Percentiles rank a stretch among this genome's conserved stretches.
phyloP scores from a whole-genome alignment of 768 basidiomycete species.

The Rhodotorula kratochvilovae region DNA sequence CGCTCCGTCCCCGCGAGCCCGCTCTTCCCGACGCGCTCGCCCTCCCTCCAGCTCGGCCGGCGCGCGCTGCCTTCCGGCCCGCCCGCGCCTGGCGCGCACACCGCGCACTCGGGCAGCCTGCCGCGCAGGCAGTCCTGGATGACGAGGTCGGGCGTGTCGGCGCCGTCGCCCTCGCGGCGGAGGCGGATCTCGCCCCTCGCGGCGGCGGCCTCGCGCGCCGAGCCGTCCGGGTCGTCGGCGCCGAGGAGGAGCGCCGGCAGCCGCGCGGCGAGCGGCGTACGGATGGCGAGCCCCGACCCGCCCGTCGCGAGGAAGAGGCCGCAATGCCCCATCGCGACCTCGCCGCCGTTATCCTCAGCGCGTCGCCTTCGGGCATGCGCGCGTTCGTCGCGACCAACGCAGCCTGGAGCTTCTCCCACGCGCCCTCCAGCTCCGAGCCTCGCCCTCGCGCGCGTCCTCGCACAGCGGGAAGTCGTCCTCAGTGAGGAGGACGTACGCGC shows the following conservation, averaged over 20 bases:
- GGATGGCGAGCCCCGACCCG: conserved; percentile 21
- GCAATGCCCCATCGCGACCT: conserved; percentile 13
- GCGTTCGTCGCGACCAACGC: conserved; percentile 16
- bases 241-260: conserved; percentile 22
- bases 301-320: conserved; percentile 28
- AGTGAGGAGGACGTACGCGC: conserved; percentile 24
- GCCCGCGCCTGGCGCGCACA: conserved; percentile 2
- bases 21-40: conserved; percentile 26
- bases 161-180: conserved; percentile 11
- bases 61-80: not conserved
- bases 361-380: conserved; percentile 9
- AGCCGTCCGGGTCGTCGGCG: conserved; percentile 3
- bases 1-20: conserved; percentile 22
- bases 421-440: not conserved
- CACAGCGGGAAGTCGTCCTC: conserved; percentile 35
- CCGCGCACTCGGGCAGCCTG: conserved; percentile 3
- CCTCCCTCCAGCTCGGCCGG: not conserved
- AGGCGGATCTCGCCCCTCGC: conserved; percentile 7
- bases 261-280: conserved; percentile 9
- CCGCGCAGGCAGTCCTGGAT: conserved; percentile 32
- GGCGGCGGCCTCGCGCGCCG: conserved; percentile 9
- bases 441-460: not conserved
- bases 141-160: conserved; percentile 31
- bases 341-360: not conserved
- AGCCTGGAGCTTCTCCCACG: conserved; percentile 9